phyloP scores from a whole-genome alignment of 2,329 filamentous ascomycete species.

The Colletotrichum sp. region DNA sequence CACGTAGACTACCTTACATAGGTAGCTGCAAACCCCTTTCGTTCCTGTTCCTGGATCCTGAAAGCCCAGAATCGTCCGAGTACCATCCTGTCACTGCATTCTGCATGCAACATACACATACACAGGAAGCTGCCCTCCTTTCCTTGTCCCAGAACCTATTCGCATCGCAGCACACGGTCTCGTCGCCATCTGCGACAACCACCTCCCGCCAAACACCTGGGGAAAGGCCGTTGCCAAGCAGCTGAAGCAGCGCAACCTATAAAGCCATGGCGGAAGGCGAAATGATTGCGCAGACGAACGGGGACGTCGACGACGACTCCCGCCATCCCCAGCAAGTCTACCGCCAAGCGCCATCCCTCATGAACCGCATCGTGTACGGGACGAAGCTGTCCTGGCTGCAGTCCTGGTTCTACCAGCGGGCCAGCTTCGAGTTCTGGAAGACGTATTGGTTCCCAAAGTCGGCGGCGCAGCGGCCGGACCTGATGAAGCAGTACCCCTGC shows the following conservation, averaged over 20 bases:
- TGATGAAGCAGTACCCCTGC: slow-evolving; percentile 23
- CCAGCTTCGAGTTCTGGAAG: slow-evolving; percentile 10
- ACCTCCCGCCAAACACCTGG: background rate
- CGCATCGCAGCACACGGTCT: background rate
- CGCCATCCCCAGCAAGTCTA: background rate
- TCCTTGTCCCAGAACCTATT: background rate
- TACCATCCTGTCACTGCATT: background rate
- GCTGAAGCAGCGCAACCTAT: background rate
- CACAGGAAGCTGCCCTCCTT: background rate
- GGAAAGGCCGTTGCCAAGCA: background rate
- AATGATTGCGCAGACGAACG: background rate
- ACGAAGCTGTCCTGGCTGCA: slow-evolving; percentile 15
- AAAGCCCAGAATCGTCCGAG: background rate
- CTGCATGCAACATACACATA: background rate
- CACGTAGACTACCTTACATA: background rate
- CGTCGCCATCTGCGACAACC: background rate
- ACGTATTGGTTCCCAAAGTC: slow-evolving; percentile 11
- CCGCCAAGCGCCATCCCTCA: background rate
- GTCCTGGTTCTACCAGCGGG: slow-evolving; percentile 11
- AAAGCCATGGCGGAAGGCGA: background rate
- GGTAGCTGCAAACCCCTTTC: background rate
- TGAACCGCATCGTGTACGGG: slow-evolving; percentile 16
- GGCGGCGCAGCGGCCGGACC: slow-evolving; percentile 4
- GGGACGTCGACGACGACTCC: background rate
- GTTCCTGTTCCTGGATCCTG: background rate